Evolutionary conservation across 75 land plant genomes (phyloP), one percentile per base, ranked within the genome.

Genomic region (Selaginella tamariscina): DNA sequence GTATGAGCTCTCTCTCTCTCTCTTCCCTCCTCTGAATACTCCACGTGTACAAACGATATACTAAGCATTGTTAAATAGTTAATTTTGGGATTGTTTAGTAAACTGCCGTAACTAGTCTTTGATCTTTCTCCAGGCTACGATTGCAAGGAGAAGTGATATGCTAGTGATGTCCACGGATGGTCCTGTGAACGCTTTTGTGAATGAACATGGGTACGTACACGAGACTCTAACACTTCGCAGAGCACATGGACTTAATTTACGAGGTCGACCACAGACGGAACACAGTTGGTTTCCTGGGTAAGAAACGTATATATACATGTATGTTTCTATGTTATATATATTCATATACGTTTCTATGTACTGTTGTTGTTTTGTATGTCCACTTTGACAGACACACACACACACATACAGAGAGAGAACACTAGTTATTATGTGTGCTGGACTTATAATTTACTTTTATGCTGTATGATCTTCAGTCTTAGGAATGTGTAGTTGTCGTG

Each of bases 281-380:
- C 87, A 87, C 78, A 95, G 96, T 77, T 95, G 99, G 99, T 95
- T 95, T 75, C 96, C 99, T 30, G 96, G 99, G 99, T 95, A 79
- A 30, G 82, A 29, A n/a, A n/a, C n/a, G n/a, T n/a, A n/a, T n/a
- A n/a, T n/a, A n/a, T n/a, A n/a, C n/a, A n/a, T n/a, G n/a, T n/a
- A n/a, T n/a, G n/a, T n/a, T n/a, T n/a, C n/a, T n/a, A n/a, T n/a
- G n/a, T n/a, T n/a, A n/a, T n/a, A n/a, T n/a, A n/a, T n/a, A n/a
- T n/a, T n/a, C n/a, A n/a, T 32, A 80, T 30, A 0, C 22, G 27
- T 2, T 56, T 11, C 20, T 64, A 57, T 24, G 21, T 21, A 0
- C 8, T 73, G 32, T 73, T 29, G 29, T 29, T 68, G 18, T 8
- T 56, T 21, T 27, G 15, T 20, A 27, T 0, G 1, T 1, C 24